Conservation (phyloP, 2,329 filamentous ascomycete species). For the Akanthomyces muscarius region DNA sequence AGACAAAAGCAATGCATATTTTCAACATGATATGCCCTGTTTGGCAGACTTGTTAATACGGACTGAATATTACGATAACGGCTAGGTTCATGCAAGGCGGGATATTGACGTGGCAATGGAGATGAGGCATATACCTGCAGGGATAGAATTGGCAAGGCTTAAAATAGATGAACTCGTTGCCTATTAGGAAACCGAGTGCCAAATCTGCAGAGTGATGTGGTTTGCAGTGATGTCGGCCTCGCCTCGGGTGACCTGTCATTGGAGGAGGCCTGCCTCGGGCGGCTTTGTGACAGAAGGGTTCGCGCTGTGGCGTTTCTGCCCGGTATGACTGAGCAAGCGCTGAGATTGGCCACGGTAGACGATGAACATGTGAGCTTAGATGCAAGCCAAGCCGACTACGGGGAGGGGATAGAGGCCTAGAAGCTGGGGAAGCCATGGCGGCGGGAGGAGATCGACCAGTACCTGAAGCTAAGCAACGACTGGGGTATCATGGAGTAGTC, state of each 20-base stretch:
- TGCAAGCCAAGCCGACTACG: background rate
- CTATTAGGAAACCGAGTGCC: background rate
- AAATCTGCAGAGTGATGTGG: slow-evolving; percentile 7
- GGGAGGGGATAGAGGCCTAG: background rate
- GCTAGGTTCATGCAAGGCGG: slow-evolving; percentile 4
- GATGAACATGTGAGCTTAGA: background rate
- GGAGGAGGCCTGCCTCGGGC: background rate
- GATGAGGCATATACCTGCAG: slow-evolving; percentile 13
- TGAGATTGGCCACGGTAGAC: background rate
- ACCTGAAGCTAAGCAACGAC: slow-evolving; percentile 3
- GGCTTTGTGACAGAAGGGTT: background rate
- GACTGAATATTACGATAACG: background rate
- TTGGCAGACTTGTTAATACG: background rate
- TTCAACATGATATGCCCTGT: background rate
- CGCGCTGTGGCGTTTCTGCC: slow-evolving; percentile 1
- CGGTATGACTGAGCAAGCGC: too few relatives aligned
- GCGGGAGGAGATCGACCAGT: slow-evolving; percentile 5
- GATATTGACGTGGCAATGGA: slow-evolving; percentile 10
- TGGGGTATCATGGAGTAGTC: background rate
- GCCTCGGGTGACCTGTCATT: background rate
- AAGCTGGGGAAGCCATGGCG: slow-evolving; percentile 1
- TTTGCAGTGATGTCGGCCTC: background rate
- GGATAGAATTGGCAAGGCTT: background rate
- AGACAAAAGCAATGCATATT: background rate
- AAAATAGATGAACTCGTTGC: background rate